Percentiles rank a stretch among this genome's conserved stretches.
phyloP scores from a whole-genome alignment of 2,329 filamentous ascomycete species.

The Claviceps maximensis region DNA sequence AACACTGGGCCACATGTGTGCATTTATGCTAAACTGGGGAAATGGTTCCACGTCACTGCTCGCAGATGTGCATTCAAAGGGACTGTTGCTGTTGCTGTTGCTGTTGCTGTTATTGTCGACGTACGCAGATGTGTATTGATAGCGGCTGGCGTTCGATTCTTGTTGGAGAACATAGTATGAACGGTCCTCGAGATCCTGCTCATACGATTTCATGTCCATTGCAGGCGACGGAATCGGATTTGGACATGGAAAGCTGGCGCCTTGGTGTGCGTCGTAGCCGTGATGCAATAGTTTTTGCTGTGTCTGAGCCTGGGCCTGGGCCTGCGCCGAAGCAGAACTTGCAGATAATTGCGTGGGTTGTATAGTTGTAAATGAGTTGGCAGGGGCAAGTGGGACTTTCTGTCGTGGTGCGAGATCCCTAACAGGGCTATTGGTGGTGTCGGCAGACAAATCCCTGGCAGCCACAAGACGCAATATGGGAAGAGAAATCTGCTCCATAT shows the following conservation, averaged over 20 bases:
- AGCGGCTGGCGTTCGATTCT: not conserved
- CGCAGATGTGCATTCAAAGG: conserved; percentile 15
- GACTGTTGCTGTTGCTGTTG: not conserved
- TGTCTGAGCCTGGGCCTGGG: conserved; percentile 6
- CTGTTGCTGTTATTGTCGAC: not conserved
- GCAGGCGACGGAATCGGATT: conserved; percentile 15
- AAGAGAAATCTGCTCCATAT: conserved; percentile 85
- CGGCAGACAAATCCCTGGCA: conserved; percentile 34
- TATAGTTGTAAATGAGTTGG: conserved; percentile 3
- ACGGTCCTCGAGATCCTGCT: conserved; percentile 14
- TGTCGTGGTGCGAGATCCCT: conserved; percentile 38
- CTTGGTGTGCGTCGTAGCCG: not conserved
- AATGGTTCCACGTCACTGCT: conserved; percentile 19
- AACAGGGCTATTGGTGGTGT: conserved; percentile 56
- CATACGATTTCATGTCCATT: conserved; percentile 14
- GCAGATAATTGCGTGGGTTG: conserved; percentile 6
- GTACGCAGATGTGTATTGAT: not conserved
- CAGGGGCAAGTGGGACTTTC: not conserved
- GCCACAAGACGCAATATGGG: conserved; percentile 56
- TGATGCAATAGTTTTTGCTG: not conserved
- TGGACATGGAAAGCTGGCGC: conserved; percentile 8
- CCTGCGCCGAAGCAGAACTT: not conserved
- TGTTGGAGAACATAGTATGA: not conserved
- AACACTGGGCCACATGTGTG: conserved; percentile 19
- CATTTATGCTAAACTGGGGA: conserved; percentile 14